Evolutionary conservation across 108 stramenopile species (phyloP), one percentile per base, ranked within the genome.

Genomic region (Nitzschia sp.): DNA sequence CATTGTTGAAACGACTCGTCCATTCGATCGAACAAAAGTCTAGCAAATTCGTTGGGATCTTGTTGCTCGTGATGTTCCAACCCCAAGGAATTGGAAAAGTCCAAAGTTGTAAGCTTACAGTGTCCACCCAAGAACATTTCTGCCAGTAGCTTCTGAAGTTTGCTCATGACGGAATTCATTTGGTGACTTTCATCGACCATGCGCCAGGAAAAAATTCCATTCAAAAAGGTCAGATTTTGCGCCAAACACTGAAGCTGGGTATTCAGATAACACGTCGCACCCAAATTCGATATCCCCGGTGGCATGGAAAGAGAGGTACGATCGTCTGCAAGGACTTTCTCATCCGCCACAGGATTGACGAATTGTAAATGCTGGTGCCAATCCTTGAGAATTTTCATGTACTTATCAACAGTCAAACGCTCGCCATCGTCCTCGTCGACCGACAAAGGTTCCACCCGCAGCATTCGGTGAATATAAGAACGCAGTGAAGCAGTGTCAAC

Each of bases 41-140:
- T 77, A 15, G 91, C 89, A 79, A 95, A 95, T 78, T 95, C 94
- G 72, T 95, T 95, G 19, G 94, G 94, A 75, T 95, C 94, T 72
- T 95, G 94, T 83, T 92, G 91, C 66, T 92, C 94, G 48, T 77
- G 54, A 68, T 92, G 85, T 33, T 95, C 87, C 18, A 95, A 42
- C 15, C 81, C 82, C 46, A 94, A 53, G 0, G 89, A 83, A 33
- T 74, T 65, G 13, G 90, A 85, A 69, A 91, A 94, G 9, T 84
- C 81, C 25, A 87, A 72, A 0, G 93, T 89, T 18, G 81, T 76
- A 23, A 88, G 57, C 13, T 76, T 80, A 46, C 74, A 59, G 15
- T 85, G 63, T 2, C 77, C 81, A 19, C 90, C 93, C 32, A 79
- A 61, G 2, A 77, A 66, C 89, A 94, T 87, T 47, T 76, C 24